phyloP scores from a whole-genome alignment of 306 rosid species.

The Vachellia pachyceras region DNA sequence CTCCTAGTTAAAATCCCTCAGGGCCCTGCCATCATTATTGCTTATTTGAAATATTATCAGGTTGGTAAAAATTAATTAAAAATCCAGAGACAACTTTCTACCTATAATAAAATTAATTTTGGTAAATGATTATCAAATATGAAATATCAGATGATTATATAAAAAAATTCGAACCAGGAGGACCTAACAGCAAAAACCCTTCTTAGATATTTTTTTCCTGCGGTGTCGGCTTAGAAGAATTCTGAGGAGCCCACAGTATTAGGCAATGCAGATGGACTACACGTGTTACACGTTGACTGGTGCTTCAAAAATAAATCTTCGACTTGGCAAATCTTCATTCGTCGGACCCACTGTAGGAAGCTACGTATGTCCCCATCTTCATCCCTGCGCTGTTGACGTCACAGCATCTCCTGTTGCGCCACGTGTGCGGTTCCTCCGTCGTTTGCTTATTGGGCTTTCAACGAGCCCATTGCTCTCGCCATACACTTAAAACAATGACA shows the following conservation, averaged over 20 bases:
- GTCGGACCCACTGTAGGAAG: not conserved
- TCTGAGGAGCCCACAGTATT: conserved; percentile 20
- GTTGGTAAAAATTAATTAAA: no score
- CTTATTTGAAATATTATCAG: no score
- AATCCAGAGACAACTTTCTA: no score
- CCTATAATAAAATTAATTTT: no score
- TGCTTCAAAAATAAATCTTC: not conserved
- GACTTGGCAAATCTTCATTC: conserved; percentile 33
- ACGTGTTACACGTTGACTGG: conserved; percentile 26
- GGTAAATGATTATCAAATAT: not conserved
- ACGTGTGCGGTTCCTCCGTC: conserved; percentile 37
- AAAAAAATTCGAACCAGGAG: not conserved
- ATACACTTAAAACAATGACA: not conserved
- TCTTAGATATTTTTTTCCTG: not conserved
- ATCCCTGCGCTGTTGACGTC: conserved; percentile 30
- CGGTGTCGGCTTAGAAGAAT: conserved; percentile 39
- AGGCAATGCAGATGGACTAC: not conserved
- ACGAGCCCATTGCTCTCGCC: conserved; percentile 40
- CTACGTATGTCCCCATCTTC: conserved; percentile 39
- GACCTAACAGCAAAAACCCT: not conserved
- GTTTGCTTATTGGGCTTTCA: conserved; percentile 17
- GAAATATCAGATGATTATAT: no score
- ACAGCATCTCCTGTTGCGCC: not conserved
- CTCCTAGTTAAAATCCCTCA: no score
- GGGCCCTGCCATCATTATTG: no score